Evolutionary conservation across 2,329 filamentous ascomycete species (phyloP).

Genomic region (Colletotrichum tamarilloi): DNA sequence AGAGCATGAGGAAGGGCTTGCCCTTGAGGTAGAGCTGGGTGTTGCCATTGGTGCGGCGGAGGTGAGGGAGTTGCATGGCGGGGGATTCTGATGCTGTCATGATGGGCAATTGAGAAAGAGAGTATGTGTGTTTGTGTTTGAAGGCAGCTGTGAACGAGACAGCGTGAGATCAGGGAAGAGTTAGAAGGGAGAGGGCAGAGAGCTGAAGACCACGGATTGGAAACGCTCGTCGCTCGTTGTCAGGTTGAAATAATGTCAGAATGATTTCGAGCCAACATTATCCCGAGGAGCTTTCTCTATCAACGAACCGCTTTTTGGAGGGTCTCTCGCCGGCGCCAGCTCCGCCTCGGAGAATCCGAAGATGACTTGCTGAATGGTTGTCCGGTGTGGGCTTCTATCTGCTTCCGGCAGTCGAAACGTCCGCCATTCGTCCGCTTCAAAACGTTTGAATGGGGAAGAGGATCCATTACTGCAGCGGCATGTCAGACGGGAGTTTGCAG

Average conservation of each 20-base stretch:
- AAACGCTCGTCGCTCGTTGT: not conserved
- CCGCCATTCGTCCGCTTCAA: not conserved
- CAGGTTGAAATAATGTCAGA: slow-evolving; percentile 16
- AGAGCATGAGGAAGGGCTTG: slow-evolving; percentile 49
- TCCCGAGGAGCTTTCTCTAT: not conserved
- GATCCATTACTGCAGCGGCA: not conserved
- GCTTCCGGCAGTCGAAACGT: not conserved
- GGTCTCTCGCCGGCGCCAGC: no score
- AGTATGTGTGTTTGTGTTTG: not conserved
- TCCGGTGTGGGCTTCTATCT: not conserved
- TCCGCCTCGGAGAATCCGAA: not conserved
- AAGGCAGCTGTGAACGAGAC: not conserved
- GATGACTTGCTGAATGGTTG: no score
- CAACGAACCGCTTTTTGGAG: not conserved
- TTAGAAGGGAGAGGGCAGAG: not conserved
- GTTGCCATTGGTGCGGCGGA: slow-evolving; percentile 41
- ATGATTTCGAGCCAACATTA: slow-evolving; percentile 17
- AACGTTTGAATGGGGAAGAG: not conserved
- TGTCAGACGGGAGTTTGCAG: not conserved
- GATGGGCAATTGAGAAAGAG: not conserved
- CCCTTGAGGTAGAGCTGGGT: slow-evolving; percentile 50
- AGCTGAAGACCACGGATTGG: not conserved
- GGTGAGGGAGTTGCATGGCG: slow-evolving; percentile 32
- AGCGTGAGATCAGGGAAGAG: not conserved
- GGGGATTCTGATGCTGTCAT: slow-evolving; percentile 28